Conservation (phyloP, 2,329 filamentous ascomycete genomes). For the Colletotrichum echinochloae region DNA sequence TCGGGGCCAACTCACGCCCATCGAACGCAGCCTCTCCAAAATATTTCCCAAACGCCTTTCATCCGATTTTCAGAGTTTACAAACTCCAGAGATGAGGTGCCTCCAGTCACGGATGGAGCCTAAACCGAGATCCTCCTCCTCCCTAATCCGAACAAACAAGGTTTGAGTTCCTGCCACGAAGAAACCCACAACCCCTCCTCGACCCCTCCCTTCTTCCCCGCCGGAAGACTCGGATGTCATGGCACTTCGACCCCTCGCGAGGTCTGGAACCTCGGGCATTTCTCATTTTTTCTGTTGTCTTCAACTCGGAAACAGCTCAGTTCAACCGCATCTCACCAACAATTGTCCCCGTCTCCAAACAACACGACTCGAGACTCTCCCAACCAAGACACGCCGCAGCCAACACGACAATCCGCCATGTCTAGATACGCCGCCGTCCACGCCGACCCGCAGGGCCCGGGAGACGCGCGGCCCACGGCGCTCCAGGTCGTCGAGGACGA, state of each 20-base stretch:
- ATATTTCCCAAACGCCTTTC: no score
- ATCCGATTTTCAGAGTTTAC: background rate
- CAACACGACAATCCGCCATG: background rate
- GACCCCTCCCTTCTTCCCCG: background rate
- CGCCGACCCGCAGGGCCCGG: constrained; percentile 43
- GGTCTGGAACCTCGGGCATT: background rate
- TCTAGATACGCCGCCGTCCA: constrained; percentile 42
- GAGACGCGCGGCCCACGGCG: constrained; percentile 50
- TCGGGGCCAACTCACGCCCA: no score
- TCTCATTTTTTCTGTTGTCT: no score
- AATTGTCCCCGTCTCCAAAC: no score
- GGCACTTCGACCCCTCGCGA: no score
- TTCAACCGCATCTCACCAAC: no score
- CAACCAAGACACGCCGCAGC: background rate
- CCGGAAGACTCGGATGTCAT: no score
- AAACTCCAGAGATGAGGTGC: background rate
- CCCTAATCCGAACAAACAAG: background rate
- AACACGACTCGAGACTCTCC: no score
- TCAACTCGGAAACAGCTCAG: background rate
- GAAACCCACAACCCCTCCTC: no score
- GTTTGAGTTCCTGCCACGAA: background rate
- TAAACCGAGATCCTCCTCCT: background rate
- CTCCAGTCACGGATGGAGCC: background rate
- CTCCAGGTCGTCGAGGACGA: constrained; percentile 51
- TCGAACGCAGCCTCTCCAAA: no score